Evolutionary conservation across 768 basidiomycete genomes (phyloP), one percentile per base, ranked within the genome.

Genomic region (Podaxis carcinomalis): DNA sequence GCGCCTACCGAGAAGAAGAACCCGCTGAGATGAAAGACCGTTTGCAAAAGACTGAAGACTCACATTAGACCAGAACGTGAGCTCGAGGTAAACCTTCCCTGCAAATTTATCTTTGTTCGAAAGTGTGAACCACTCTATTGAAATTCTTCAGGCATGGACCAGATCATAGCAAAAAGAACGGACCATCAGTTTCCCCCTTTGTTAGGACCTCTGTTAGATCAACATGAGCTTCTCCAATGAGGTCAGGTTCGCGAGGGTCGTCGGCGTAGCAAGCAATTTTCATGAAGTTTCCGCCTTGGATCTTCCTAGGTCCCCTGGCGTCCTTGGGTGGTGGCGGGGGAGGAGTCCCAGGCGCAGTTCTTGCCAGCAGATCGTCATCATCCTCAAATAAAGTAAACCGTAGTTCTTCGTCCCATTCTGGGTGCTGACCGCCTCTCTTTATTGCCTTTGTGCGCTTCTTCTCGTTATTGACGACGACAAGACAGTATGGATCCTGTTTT

Each of bases 401-500:
- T 68, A 98, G 80, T 75, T 99, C 97, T 68, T 97, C 95, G 70
- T 99, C 97, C 95, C 97, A 99, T 75, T 94, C 94, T 4, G 97
- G 97, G 73, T 97, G 95, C 72, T 99, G 97, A 16, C 97, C 97
- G 53, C 97, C 97, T 32, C 93, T 89, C 71, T 92, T 95, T 72
- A 98, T 89, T n/a, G 93, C 87, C 72, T 90, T 93, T 4, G 96
- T 98, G 55, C 92, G 83, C 61, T 88, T 85, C 68, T 88, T 95
- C 73, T 95, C 89, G 53, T 87, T 86, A 69, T 92, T 89, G 56
- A 95, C 77, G 3, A 80, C 78, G 25, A 96, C 83, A 23, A 86
- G 76, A 66, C 94, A 97, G 74, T 96, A 99, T 0, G 97, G 97
- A 72, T 98, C 95, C 74, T 98, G 97, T 76, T 99, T 99, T 65